A percentile compares a stretch with the other conserved stretches of the same genome.
Evolutionary conservation across 306 rosid species (phyloP).

Genomic region (Pterocarpus santalinus): DNA sequence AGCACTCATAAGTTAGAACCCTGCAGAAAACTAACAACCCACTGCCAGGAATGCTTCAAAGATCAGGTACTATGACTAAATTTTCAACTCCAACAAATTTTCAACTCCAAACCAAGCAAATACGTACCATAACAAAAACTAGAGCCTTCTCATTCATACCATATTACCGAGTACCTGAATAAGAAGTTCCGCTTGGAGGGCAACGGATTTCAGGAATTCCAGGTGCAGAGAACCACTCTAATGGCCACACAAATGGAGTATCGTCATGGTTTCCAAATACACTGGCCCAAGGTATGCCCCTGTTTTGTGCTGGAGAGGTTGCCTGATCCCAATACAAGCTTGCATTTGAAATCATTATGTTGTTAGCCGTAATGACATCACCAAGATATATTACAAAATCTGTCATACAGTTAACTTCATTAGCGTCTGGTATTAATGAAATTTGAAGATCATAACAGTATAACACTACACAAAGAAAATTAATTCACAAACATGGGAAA

Average conservation of each 20-base stretch:
- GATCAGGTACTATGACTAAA: constrained; percentile 4
- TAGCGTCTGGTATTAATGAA: constrained; percentile 15
- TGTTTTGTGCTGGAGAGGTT: constrained; percentile 70
- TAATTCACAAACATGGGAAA: neutral
- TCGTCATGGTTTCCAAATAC: constrained; percentile 93
- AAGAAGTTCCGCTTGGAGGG: constrained; percentile 46
- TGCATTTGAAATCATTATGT: constrained; percentile 73
- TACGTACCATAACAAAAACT: neutral
- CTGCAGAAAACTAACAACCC: neutral
- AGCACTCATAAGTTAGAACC: neutral
- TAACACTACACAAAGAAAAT: neutral
- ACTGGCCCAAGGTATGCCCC: constrained; percentile 80
- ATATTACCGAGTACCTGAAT: constrained; percentile 57
- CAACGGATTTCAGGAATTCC: constrained; percentile 75
- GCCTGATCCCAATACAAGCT: constrained; percentile 87
- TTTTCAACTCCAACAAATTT: neutral
- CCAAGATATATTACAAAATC: constrained; percentile 94
- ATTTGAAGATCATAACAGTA: neutral
- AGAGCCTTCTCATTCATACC: neutral
- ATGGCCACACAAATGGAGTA: constrained; percentile 82
- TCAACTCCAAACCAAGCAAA: neutral
- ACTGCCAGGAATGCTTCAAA: constrained; percentile 10
- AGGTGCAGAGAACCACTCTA: constrained; percentile 76
- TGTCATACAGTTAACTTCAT: constrained; percentile 47
- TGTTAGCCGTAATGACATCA: constrained; percentile 88